Conservation (phyloP, 2,329 filamentous ascomycete species). For the Colletotrichum spinosum region DNA sequence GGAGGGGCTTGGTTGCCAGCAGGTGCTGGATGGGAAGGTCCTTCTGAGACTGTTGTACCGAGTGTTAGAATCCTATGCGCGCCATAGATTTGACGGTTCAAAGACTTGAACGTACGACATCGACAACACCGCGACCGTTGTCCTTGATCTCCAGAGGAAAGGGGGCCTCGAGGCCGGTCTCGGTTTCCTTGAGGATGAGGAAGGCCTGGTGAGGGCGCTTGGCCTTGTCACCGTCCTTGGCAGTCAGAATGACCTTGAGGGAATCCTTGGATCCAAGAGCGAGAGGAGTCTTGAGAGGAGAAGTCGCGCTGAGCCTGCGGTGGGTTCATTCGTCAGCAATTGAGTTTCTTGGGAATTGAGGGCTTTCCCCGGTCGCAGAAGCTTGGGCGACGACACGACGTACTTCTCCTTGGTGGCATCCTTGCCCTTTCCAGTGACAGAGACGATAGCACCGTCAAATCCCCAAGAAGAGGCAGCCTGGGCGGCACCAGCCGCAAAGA, state of each 20-base stretch:
- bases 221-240: conserved; percentile 80
- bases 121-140: conserved; percentile 85
- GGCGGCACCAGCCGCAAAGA: conserved; percentile 62
- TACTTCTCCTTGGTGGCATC: conserved; percentile 75
- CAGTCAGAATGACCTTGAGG: conserved; percentile 84
- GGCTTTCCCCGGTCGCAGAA: conserved; percentile 32
- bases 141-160: conserved; percentile 89
- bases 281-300: conserved; percentile 72
- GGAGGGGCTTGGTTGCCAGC: conserved; percentile 72
- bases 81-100: background rate
- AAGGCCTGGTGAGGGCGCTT: conserved; percentile 96
- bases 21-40: conserved; percentile 90
- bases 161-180: conserved; percentile 84
- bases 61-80: conserved; percentile 43
- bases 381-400: conserved; percentile 43
- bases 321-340: conserved; percentile 16
- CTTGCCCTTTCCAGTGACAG: conserved; percentile 74
- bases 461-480: conserved; percentile 73
- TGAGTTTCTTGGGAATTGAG: conserved; percentile 21
- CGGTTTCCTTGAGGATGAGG: conserved; percentile 79
- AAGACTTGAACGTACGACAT: conserved; percentile 73
- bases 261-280: conserved; percentile 75
- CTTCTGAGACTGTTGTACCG: conserved; percentile 76
- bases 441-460: conserved; percentile 78
- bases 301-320: conserved; percentile 67